phyloP scores from a whole-genome alignment of 2,329 filamentous ascomycete genomes.

The Pseudogymnoascus sp. region DNA sequence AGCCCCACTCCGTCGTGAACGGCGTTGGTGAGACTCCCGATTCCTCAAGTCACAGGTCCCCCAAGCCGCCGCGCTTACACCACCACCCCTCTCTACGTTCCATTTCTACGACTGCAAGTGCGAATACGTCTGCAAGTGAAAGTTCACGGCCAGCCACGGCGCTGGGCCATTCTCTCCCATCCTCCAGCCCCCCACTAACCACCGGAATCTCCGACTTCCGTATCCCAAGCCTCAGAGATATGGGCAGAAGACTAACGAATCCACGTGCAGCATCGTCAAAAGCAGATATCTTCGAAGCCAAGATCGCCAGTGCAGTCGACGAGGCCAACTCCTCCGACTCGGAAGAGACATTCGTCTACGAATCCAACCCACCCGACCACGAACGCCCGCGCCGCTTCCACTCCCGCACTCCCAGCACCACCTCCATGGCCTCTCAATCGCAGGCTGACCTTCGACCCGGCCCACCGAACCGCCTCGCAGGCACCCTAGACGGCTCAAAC shows the following conservation, averaged over 20 bases:
- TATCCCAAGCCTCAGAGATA: constrained; percentile 16
- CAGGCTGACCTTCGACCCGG: constrained; percentile 61
- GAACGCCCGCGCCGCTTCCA: constrained; percentile 70
- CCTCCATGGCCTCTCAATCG: constrained; percentile 67
- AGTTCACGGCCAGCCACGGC: constrained; percentile 1
- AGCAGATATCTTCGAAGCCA: constrained; percentile 95
- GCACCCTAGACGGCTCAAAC: constrained; percentile 58
- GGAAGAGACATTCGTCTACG: constrained; percentile 97
- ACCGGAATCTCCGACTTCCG: not conserved
- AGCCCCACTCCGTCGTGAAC: constrained; percentile 61
- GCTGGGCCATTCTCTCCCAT: constrained; percentile 15
- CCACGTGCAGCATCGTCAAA: constrained; percentile 69
- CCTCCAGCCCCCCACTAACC: not conserved
- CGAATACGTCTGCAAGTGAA: not conserved
- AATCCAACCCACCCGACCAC: constrained; percentile 80
- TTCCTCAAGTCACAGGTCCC: constrained; percentile 13
- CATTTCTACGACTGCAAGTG: not conserved
- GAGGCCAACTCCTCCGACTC: constrained; percentile 95
- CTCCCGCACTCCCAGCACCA: constrained; percentile 88
- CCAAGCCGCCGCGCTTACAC: not conserved
- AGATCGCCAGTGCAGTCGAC: constrained; percentile 91
- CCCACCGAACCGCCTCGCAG: constrained; percentile 54
- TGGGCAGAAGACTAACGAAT: constrained; percentile 40
- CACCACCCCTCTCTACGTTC: not conserved
- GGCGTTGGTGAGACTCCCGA: constrained; percentile 58